Evolutionary conservation across 495 filamentous ascomycete species (phyloP).

Genomic region (Podospora bellae-mahoneyi): DNA sequence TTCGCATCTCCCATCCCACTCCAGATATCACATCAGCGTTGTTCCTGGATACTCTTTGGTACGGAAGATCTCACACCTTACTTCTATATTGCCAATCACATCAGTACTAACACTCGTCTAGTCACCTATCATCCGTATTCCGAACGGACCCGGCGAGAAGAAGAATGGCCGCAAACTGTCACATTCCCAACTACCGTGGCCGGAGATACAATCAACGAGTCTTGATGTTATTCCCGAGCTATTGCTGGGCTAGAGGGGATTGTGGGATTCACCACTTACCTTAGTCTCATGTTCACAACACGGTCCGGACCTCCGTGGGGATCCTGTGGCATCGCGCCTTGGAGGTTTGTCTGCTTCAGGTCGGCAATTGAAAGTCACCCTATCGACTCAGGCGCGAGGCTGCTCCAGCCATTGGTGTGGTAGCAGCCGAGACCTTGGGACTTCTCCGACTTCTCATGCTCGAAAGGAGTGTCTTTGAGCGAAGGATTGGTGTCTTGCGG

Average conservation of each 20-base stretch:
- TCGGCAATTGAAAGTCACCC: slow-evolving; percentile 7
- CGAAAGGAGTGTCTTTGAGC: background rate
- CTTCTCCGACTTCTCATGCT: too few relatives aligned
- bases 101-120: background rate
- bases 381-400: slow-evolving; percentile 5
- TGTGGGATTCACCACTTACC: background rate
- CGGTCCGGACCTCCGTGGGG: slow-evolving; percentile 11
- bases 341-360: background rate
- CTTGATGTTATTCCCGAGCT: background rate
- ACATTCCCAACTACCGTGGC: background rate
- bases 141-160: background rate
- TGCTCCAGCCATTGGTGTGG: background rate
- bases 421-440: too few relatives aligned
- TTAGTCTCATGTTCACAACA: background rate
- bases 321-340: slow-evolving; percentile 1
- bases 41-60: background rate
- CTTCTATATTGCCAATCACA: background rate
- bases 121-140: background rate
- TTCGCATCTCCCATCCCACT: background rate
- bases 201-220: background rate
- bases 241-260: background rate
- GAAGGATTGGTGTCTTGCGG: background rate
- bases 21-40: background rate
- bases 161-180: background rate
- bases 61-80: background rate